Conservation (phyloP, 208 protist species). For the Phytomonas francai region DNA sequence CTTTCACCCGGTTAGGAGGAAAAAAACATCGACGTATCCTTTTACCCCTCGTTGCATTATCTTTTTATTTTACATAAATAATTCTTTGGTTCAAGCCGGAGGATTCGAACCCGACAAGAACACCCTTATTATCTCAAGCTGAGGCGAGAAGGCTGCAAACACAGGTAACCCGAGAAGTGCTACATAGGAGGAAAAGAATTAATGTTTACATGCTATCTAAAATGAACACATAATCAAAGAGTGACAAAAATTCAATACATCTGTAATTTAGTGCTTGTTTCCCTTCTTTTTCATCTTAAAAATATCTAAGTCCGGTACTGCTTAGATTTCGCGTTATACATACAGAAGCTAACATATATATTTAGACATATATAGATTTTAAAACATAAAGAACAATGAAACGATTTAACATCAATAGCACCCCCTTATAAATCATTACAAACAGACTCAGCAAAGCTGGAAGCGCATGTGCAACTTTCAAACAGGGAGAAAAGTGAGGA, state of each 20-base stretch:
- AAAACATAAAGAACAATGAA: constrained; percentile 8
- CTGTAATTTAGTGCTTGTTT: background rate
- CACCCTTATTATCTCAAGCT: background rate
- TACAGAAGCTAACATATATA: constrained; percentile 14
- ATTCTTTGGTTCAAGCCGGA: background rate
- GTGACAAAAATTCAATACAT: constrained; percentile 8
- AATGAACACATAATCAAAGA: background rate
- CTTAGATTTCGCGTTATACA: background rate
- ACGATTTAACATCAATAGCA: background rate
- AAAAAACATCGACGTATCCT: background rate
- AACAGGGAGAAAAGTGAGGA: background rate
- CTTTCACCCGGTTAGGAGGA: background rate
- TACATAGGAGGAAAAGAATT: constrained; percentile 3
- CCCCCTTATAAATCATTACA: constrained; percentile 2
- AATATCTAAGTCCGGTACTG: background rate
- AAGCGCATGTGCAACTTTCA: background rate
- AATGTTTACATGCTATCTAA: background rate
- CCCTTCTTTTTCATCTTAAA: background rate
- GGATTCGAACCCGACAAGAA: background rate
- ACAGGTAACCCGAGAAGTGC: background rate
- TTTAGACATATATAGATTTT: too few species aligned
- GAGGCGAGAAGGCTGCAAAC: background rate
- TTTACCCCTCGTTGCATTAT: background rate
- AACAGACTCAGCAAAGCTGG: constrained; percentile 7
- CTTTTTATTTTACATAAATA: background rate